phyloP scores from a whole-genome alignment of 371 early-diverging fungal species.

The Mortierella sp. region DNA sequence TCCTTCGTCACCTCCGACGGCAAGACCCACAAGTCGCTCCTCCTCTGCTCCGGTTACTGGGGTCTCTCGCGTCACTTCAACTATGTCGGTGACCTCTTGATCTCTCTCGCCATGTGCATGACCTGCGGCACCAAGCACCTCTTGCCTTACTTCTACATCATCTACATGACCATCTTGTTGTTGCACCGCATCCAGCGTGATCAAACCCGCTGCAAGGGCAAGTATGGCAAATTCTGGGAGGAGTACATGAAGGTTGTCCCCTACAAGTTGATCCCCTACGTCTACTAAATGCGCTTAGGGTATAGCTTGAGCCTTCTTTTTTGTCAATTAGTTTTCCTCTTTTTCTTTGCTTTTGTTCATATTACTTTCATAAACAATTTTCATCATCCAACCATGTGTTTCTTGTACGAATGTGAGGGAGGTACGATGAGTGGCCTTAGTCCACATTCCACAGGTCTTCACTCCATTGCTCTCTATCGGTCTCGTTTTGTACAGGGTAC shows the following conservation, averaged over 20 bases:
- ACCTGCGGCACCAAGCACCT: constrained; percentile 72
- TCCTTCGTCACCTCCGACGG: constrained; percentile 81
- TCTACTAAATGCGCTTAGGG: constrained; percentile 25
- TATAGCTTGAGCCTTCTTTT: not conserved
- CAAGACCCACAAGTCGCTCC: constrained; percentile 71
- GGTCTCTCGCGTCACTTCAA: constrained; percentile 87
- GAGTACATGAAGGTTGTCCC: constrained; percentile 73
- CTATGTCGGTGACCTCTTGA: constrained; percentile 82
- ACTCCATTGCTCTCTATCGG: too few species aligned
- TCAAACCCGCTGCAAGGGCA: constrained; percentile 74
- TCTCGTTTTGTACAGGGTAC: too few species aligned
- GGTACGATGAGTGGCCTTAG: too few species aligned
- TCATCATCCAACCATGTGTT: not conserved
- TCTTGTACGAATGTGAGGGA: too few species aligned
- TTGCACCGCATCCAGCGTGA: constrained; percentile 76
- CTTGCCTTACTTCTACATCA: constrained; percentile 80
- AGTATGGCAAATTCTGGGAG: constrained; percentile 86
- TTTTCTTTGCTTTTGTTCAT: not conserved
- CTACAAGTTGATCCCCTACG: constrained; percentile 71
- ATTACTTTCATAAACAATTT: not conserved
- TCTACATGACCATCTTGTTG: constrained; percentile 80
- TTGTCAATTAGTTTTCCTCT: not conserved
- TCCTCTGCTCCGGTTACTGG: constrained; percentile 85
- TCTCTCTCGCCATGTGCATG: constrained; percentile 78
- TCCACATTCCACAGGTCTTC: too few species aligned